Base-by-base conservation (phyloP, 192 early-diverging fungal species). In the Powellomyces hirtus region DNA sequence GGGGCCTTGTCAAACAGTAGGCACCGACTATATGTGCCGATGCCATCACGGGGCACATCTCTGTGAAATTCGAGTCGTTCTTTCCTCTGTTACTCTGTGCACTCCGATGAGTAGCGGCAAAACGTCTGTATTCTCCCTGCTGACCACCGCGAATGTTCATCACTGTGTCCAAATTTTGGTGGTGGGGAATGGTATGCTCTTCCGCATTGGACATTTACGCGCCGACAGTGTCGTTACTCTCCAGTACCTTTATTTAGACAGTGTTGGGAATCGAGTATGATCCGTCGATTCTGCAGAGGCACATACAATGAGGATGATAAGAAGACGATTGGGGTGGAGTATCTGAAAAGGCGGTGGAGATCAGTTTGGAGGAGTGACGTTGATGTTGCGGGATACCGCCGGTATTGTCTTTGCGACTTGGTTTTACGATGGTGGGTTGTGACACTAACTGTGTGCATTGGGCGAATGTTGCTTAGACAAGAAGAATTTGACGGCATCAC, bases 331-430 rank as follows among this genome's bases (percentile, higher is more conserved):
- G 71, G 71, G 16, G 71, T 73, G 16, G 64, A 67, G 18, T 73
- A 68, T 37, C 18, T 57, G 20, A 65, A 73, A 57, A 29, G 26
- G 8, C n/a, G n/a, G n/a, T n/a, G n/a, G n/a, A n/a, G n/a, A n/a
- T n/a, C n/a, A n/a, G n/a, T n/a, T n/a, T n/a, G n/a, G n/a, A n/a
- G n/a, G n/a, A n/a, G n/a, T n/a, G 71, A 73, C 13, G 2, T 73
- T 33, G 58, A 73, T 73, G 71, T 27, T 73, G 18, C 69, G 71
- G 71, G 71, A 73, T 61, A 73, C 71, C 11, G 71, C 71, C n/a
- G 71, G 70, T 72, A 22, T n/a, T 10, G 10, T 42, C 11, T n/a
- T 42, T 42, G 40, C 11, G 11, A 42, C 40, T 42, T 42, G n/a
- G n/a, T n/a, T n/a, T n/a, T n/a, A n/a, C n/a, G n/a, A n/a, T n/a